Base-by-base conservation (phyloP, 108 stramenopile genomes). In the Discostella stelligeroides region DNA sequence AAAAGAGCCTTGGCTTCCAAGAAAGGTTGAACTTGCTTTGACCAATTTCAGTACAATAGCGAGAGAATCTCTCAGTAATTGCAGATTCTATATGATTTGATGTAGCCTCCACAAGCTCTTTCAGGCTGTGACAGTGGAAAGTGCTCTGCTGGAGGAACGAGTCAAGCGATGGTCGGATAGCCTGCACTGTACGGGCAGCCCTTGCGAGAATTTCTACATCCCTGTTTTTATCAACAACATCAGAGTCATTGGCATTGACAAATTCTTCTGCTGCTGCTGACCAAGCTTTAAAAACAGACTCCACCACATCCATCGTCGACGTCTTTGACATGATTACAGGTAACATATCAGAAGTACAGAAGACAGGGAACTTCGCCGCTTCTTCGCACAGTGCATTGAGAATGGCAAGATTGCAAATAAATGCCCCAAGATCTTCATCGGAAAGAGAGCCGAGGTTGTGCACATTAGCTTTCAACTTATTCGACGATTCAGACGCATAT, bases 341-440 rank as follows among this genome's bases (percentile, higher is more conserved):
- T 2, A 28, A 46, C 15, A 57, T 21, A 28, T 60, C 24, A n/a
- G n/a, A n/a, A 30, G 59, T 28, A 15, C 41, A 43, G 10, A 43
- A 15, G 28, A 39, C 23, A 57, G 55, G 59, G 37, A 70, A 57
- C 57, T 37, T 43, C 12, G 38, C 18, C 20, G 49, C 46, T 34
- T 58, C 38, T n/a, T 74, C 73, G 43, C 65, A 59, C 29, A 66
- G 27, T 0, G 15, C 59, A 42, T 74, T 30, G 9, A 74, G 17
- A 28, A 47, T 30, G 17, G 38, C 38, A 28, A 57, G 56, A 20
- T 40, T 59, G 21, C 29, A 25, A 12, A 64, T 27, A 38, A 64
- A 74, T 17, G 20, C 15, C 17, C 29, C 11, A 21, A 74, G 21
- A 8, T 74, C 73, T 23, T 74, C 57, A 12, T 66, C 18, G 41